These are phyloP conservation scores for Rhodotorula mucilaginosa DNA, from an alignment of 1,284 basidiomycete genomes.

Conservation along the genomic window DNA sequence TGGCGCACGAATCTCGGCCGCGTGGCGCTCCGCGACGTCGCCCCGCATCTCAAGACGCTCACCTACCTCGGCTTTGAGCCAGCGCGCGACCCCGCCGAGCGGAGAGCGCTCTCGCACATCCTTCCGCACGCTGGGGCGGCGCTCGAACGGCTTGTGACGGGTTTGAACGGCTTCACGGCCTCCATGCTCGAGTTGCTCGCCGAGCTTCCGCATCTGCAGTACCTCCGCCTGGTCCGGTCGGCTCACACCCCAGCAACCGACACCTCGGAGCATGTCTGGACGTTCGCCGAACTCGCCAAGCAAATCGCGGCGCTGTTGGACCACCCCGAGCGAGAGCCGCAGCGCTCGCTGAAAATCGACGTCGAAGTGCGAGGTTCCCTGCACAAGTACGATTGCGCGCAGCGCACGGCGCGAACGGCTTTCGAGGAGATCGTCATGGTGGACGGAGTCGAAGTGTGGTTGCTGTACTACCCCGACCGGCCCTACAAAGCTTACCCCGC, in stretches of 20 bases:
- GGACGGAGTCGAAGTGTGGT: neutral
- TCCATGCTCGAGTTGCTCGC: neutral
- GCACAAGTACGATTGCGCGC: slow-evolving; percentile 2
- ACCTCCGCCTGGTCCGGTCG: neutral
- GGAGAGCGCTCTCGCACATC: neutral
- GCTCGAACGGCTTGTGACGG: slow-evolving; percentile 1
- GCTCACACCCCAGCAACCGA: neutral
- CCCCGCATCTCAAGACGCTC: neutral
- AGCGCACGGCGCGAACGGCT: neutral
- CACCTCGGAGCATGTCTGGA: neutral
- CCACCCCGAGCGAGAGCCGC: neutral
- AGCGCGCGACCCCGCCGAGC: neutral
- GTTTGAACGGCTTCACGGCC: neutral
- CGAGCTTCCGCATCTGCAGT: neutral
- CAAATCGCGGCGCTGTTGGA: neutral
- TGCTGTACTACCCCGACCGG: neutral
- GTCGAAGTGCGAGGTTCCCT: neutral
- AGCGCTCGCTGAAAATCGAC: neutral
- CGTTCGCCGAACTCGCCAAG: neutral
- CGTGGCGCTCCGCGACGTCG: neutral
- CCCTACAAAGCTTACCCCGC: neutral
- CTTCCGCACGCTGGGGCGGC: neutral
- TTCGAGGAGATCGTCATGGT: neutral
- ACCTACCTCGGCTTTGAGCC: neutral
- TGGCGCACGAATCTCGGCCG: neutral